Evolutionary conservation across 768 basidiomycete genomes (phyloP).

Genomic region (Leccinum broughii): DNA sequence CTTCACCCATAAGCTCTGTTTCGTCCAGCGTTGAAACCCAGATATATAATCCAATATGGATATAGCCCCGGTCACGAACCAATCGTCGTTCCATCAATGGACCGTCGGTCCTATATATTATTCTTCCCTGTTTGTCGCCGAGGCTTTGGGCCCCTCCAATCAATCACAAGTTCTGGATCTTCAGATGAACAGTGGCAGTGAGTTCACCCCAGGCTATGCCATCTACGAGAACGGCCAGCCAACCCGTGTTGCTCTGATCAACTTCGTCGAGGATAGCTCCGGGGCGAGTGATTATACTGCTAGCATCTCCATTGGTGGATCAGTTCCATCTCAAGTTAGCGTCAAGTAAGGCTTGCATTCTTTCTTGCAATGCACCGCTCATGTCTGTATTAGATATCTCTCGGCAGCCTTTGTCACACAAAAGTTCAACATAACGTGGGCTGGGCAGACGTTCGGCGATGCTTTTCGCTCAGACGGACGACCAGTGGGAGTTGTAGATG

Average conservation of each 20-base stretch:
- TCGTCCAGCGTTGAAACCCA: neutral
- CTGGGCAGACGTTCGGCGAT: conserved; percentile 68
- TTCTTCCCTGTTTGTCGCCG: conserved; percentile 66
- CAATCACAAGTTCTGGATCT: conserved; percentile 69
- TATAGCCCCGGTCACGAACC: conserved; percentile 53
- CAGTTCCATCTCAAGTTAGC: conserved; percentile 47
- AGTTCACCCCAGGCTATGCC: conserved; percentile 58
- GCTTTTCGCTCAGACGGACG: conserved; percentile 69
- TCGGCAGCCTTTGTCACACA: conserved; percentile 54
- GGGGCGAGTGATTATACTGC: conserved; percentile 48
- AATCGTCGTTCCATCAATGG: conserved; percentile 63
- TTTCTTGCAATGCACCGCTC: neutral
- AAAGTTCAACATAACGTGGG: conserved; percentile 74
- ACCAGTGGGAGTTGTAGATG: conserved; percentile 51
- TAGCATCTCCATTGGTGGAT: conserved; percentile 48
- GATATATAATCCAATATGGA: conserved; percentile 4
- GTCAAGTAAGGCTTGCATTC: conserved; percentile 46
- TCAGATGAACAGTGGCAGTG: conserved; percentile 46
- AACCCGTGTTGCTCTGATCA: conserved; percentile 66
- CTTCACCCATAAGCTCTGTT: conserved; percentile 37
- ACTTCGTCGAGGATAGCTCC: conserved; percentile 62
- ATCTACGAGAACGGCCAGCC: conserved; percentile 72
- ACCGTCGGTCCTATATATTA: conserved; percentile 76
- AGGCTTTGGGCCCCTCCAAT: conserved; percentile 67
- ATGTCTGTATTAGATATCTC: conserved; percentile 47